Evolutionary conservation across 495 filamentous ascomycete genomes (phyloP), one percentile per base, ranked within the genome.

Genomic region (Podospora pseudoanserina): DNA sequence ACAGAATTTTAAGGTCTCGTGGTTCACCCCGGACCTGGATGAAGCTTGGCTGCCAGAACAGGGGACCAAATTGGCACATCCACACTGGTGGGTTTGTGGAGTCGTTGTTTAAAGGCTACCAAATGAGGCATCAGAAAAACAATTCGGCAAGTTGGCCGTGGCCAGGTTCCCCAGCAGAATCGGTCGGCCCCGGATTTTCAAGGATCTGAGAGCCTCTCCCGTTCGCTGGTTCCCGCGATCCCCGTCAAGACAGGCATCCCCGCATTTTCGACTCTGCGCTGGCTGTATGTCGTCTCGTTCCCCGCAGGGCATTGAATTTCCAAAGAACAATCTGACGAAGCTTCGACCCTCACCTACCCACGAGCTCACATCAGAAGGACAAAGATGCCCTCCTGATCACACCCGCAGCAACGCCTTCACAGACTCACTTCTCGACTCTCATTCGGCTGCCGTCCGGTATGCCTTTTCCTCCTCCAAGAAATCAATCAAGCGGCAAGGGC

Each of bases 111-210:
- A 49, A 32, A 32, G 30, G 30, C 4, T 32, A 32, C 30, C 30
- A 7, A 32, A 32, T 32, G 30, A 32, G 30, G 54, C 16, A 20
- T 20, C 16, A 56, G 20, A 15, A 56, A 56, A 56, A 56, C 20
- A 18, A 56, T 18, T 27, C 30, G 23, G 59, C 53, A 59, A 65
- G n/a, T 58, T n/a, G 27, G 15, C 23, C n/a, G 34, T 60, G 30
- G 60, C 30, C 55, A 58, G 26, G 30, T 63, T 58, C n/a, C 23
- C 55, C 26, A 53, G 60, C 59, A 19, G 15, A 19, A 68, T 60
- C 55, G 62, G 56, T 62, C 34, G 53, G 53, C 65, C 65, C 65
- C 65, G 65, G 65, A 67, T 66, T 67, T 67, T 62, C 68, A 67
- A 44, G 65, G 65, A 64, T 65, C 62, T 65, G 39, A 60, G 65